These are phyloP conservation scores for Evernia prunastri DNA, from an alignment of 495 filamentous ascomycete genomes.

Conservation along the genomic window DNA sequence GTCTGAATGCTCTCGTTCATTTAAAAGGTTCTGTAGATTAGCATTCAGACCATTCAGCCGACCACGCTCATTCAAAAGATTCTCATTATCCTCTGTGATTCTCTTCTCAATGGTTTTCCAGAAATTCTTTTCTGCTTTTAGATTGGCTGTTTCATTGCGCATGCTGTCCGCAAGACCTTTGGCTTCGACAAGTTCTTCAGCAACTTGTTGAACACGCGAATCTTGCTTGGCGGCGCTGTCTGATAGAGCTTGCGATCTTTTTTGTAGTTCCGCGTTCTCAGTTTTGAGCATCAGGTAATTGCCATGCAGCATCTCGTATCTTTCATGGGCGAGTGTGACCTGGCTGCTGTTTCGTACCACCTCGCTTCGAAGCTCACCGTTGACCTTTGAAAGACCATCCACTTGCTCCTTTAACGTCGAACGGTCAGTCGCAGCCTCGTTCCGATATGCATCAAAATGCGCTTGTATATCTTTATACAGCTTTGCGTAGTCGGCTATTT, in stretches of 20 bases:
- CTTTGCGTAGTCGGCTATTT: slow-evolving; percentile 56
- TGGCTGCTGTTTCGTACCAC: slow-evolving; percentile 71
- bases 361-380: slow-evolving; percentile 72
- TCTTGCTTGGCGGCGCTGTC: slow-evolving; percentile 87
- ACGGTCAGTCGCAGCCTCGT: slow-evolving; percentile 73
- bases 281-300: slow-evolving; percentile 75
- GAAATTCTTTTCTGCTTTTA: slow-evolving; percentile 85
- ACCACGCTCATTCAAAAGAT: slow-evolving; percentile 70
- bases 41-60: slow-evolving; percentile 72
- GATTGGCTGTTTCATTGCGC: slow-evolving; percentile 82
- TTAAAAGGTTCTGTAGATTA: slow-evolving; percentile 76
- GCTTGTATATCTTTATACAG: slow-evolving; percentile 76
- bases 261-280: slow-evolving; percentile 80
- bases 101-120: slow-evolving; percentile 89
- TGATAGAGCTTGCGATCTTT: slow-evolving; percentile 63
- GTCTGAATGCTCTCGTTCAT: slow-evolving; percentile 83
- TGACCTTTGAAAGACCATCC: slow-evolving; percentile 72
- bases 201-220: slow-evolving; percentile 78
- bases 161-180: slow-evolving; percentile 76
- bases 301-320: slow-evolving; percentile 82
- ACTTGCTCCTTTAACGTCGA: slow-evolving; percentile 78
- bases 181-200: slow-evolving; percentile 86
- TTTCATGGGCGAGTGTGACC: slow-evolving; percentile 69
- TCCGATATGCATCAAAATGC: slow-evolving; percentile 84
- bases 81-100: slow-evolving; percentile 76